Conservation (phyloP, 2,329 filamentous ascomycete species). For the Beauveria rudraprayagi region DNA sequence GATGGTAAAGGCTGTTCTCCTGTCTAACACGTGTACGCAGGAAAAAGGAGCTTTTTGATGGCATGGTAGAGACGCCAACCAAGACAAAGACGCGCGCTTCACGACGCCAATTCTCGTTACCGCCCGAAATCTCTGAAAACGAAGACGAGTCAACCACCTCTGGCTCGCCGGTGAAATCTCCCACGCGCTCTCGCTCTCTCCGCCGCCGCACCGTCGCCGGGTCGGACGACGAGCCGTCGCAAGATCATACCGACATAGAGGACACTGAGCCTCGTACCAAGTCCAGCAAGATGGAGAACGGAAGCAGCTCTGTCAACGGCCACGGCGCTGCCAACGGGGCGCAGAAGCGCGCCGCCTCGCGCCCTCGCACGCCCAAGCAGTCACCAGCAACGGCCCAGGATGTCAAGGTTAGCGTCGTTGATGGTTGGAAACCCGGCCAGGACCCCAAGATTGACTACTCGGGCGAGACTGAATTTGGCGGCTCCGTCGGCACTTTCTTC, state of each 20-base stretch:
- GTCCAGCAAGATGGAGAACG: background rate
- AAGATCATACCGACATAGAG: slow-evolving; percentile 27
- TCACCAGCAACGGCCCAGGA: slow-evolving; percentile 9
- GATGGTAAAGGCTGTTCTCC: background rate
- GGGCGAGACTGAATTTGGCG: slow-evolving; percentile 75
- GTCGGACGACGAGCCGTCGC: slow-evolving; percentile 43
- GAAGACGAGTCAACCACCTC: slow-evolving; percentile 41
- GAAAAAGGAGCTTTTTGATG: slow-evolving; percentile 54
- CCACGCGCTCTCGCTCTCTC: slow-evolving; percentile 25
- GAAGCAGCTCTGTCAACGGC: slow-evolving; percentile 13
- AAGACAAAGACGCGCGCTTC: slow-evolving; percentile 31
- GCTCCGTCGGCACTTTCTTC: slow-evolving; percentile 64
- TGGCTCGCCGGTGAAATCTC: slow-evolving; percentile 31
- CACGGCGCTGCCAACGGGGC: background rate
- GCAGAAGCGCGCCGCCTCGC: slow-evolving; percentile 1
- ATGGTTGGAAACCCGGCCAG: slow-evolving; percentile 51
- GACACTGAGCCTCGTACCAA: slow-evolving; percentile 11
- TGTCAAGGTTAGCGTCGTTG: slow-evolving; percentile 26
- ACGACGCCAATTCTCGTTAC: slow-evolving; percentile 43
- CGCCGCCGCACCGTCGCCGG: slow-evolving; percentile 41
- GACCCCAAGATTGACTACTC: slow-evolving; percentile 58
- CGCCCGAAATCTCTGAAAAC: slow-evolving; percentile 35
- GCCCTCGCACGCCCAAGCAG: slow-evolving; percentile 6
- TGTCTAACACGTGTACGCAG: slow-evolving; percentile 23
- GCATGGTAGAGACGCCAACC: slow-evolving; percentile 51